A percentile compares a stretch with the other conserved stretches of the same genome.
These are phyloP conservation scores for Tulasnella sp. DNA, from an alignment of 768 basidiomycete species.

Conservation along the genomic window DNA sequence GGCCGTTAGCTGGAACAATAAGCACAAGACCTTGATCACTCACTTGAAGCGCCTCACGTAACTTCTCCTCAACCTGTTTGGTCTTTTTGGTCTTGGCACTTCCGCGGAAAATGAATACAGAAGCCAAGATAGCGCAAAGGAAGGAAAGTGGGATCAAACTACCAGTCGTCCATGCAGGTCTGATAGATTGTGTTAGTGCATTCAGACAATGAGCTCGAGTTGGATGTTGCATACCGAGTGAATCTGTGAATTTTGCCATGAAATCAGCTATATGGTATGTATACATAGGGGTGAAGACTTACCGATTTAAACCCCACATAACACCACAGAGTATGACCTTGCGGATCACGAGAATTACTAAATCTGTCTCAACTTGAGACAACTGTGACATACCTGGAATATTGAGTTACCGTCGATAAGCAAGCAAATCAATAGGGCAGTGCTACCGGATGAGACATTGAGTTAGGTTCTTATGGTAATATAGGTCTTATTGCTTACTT, in stretches of 20 bases:
- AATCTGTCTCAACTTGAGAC: constrained; percentile 2
- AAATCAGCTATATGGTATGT: background rate
- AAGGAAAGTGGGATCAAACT: constrained; percentile 60
- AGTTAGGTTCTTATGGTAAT: constrained; percentile 11
- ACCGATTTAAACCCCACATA: constrained; percentile 68
- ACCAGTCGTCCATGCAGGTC: constrained; percentile 34
- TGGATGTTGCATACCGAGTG: constrained; percentile 14
- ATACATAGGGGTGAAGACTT: constrained; percentile 17
- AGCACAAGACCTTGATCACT: background rate
- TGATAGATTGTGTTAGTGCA: constrained; percentile 33
- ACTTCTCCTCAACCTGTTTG: constrained; percentile 45
- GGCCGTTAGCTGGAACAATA: too few relatives aligned
- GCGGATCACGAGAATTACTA: constrained; percentile 23
- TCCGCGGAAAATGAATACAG: constrained; percentile 61
- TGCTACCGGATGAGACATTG: constrained; percentile 26
- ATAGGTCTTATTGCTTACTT: constrained; percentile 35
- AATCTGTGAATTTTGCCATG: background rate
- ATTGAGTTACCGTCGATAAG: constrained; percentile 65
- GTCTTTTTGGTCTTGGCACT: constrained; percentile 55
- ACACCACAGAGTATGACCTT: constrained; percentile 57
- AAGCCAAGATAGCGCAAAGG: constrained; percentile 62
- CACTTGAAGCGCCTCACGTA: constrained; percentile 36
- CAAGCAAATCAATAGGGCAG: constrained; percentile 59
- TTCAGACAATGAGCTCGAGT: background rate
- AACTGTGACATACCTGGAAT: constrained; percentile 44